Percentiles rank a stretch among this genome's conserved stretches.
Conservation (phyloP, 768 basidiomycete species). For the Phylloporus sp. region DNA sequence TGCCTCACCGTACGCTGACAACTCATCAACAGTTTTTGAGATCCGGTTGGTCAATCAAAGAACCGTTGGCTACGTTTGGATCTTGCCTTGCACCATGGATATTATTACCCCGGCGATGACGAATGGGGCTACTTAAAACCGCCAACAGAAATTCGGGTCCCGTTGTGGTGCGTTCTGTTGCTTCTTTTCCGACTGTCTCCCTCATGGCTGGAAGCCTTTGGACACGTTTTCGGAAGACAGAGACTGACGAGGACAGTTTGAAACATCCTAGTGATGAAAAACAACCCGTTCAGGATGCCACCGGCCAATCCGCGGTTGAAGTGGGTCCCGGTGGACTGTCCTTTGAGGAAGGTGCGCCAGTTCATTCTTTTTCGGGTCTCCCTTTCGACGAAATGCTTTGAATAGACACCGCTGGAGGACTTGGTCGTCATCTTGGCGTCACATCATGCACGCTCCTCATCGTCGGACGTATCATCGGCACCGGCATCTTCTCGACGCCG, state of each 20-base stretch:
- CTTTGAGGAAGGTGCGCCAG: slow-evolving; percentile 43
- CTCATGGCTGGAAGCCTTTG: slow-evolving; percentile 9
- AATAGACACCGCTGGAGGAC: slow-evolving; percentile 48
- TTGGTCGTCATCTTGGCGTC: slow-evolving; percentile 54
- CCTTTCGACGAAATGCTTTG: neutral
- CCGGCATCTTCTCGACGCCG: slow-evolving; percentile 62
- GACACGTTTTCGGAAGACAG: slow-evolving; percentile 2
- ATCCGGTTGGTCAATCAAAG: no score
- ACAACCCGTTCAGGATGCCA: neutral
- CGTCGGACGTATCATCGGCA: slow-evolving; percentile 55
- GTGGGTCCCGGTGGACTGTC: slow-evolving; percentile 40
- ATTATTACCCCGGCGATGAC: no score
- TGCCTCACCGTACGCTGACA: no score
- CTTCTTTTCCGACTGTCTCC: neutral
- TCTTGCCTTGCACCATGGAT: neutral
- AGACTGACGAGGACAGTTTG: neutral
- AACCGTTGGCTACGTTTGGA: no score
- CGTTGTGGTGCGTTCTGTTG: neutral
- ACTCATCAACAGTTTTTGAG: no score
- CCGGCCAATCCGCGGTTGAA: slow-evolving; percentile 12
- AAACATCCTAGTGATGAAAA: neutral
- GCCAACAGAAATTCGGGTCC: neutral
- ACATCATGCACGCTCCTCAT: slow-evolving; percentile 54
- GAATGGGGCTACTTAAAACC: slow-evolving; percentile 4
- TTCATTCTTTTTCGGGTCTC: neutral